These are phyloP conservation scores for Acanthochlamys bracteata DNA, from an alignment of 106 monocot genomes.

Conservation along the genomic window DNA sequence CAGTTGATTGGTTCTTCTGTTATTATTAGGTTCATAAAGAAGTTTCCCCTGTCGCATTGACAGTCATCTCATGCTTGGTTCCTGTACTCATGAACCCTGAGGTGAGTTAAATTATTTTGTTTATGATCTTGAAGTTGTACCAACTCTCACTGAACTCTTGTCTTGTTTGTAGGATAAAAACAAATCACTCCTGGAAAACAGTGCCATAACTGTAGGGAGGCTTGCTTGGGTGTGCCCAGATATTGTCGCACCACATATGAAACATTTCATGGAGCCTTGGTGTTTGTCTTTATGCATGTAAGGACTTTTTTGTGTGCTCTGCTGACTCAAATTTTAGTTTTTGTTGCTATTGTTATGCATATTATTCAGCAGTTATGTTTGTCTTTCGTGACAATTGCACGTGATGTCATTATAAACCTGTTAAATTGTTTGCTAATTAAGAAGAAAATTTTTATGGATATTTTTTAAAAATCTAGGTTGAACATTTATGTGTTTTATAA, in stretches of 20 bases:
- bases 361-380: too few relatives aligned
- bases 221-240: constrained; percentile 95
- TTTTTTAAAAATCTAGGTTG: too few relatives aligned
- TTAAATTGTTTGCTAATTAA: too few relatives aligned
- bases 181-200: constrained; percentile 89
- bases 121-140: constrained; percentile 1
- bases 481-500: too few relatives aligned
- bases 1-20: not conserved
- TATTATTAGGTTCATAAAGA: constrained; percentile 62
- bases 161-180: constrained; percentile 49
- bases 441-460: too few relatives aligned
- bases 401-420: too few relatives aligned
- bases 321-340: not conserved
- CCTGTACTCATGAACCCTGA: constrained; percentile 79
- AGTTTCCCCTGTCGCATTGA: constrained; percentile 64
- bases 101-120: constrained; percentile 20
- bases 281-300: constrained; percentile 84
- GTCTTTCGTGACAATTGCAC: too few relatives aligned
- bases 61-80: constrained; percentile 57
- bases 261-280: constrained; percentile 93
- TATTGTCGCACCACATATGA: constrained; percentile 84
- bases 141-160: not conserved
- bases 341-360: not conserved
- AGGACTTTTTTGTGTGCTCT: constrained; percentile 9
- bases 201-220: constrained; percentile 97